Evolutionary conservation across 1,139 yeast species (phyloP).

Genomic region (Fermentozyma sake): DNA sequence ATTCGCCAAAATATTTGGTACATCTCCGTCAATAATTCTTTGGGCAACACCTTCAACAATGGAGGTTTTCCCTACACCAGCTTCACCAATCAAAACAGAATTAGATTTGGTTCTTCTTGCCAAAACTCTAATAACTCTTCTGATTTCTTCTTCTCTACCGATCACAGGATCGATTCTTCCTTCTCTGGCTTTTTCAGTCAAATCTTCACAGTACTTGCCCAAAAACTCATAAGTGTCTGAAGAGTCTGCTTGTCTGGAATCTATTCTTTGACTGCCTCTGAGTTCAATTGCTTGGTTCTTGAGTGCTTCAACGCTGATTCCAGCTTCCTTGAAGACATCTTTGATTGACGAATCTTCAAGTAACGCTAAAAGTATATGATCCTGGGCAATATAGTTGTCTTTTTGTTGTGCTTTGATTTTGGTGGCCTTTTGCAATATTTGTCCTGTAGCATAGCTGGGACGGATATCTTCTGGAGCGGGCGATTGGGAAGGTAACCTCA

Average conservation of each 20-base stretch:
- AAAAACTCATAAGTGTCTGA: conserved; percentile 80
- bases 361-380: conserved; percentile 81
- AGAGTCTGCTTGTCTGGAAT: conserved; percentile 91
- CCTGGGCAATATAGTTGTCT: conserved; percentile 90
- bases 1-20: conserved; percentile 79
- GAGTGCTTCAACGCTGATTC: conserved; percentile 64
- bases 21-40: conserved; percentile 92
- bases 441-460: conserved; percentile 67
- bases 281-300: conserved; percentile 78
- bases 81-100: conserved; percentile 95
- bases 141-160: conserved; percentile 97
- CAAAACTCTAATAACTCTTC: conserved; percentile 88
- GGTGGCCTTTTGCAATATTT: conserved; percentile 62
- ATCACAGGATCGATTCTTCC: conserved; percentile 98
- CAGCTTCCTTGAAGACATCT: conserved; percentile 69
- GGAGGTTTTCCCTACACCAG: conserved; percentile 98
- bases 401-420: conserved; percentile 83
- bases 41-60: conserved; percentile 99
- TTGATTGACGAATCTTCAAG: conserved; percentile 73
- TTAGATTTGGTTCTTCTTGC: conserved; percentile 96
- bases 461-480: conserved; percentile 82
- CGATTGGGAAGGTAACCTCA: conserved; percentile 77
- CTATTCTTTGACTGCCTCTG: conserved; percentile 90
- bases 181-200: conserved; percentile 88
- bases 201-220: conserved; percentile 83